phyloP scores from a whole-genome alignment of 2,329 filamentous ascomycete species.

The Alternaria dauci region DNA sequence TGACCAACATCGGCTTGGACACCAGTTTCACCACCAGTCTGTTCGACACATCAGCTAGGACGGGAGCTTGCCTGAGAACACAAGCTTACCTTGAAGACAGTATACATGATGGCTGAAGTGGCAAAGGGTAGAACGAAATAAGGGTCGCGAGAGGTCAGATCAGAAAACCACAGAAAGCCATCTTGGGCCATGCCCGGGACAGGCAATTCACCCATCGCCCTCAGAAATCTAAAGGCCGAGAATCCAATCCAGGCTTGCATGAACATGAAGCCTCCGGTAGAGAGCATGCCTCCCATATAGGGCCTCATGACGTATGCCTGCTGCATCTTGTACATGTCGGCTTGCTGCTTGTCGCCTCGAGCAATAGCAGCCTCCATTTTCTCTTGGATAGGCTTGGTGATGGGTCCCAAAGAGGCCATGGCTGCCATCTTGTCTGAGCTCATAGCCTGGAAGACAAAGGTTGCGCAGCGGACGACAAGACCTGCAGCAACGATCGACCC shows the following conservation, averaged over 20 bases:
- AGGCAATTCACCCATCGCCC: conserved; percentile 77
- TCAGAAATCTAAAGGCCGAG: conserved; percentile 80
- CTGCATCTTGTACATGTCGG: conserved; percentile 54
- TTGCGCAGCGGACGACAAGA: conserved; percentile 67
- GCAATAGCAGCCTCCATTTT: conserved; percentile 59
- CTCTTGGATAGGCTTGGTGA: conserved; percentile 64
- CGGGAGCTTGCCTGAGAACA: conserved; percentile 12
- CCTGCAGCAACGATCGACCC: conserved; percentile 73
- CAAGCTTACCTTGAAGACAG: conserved; percentile 66
- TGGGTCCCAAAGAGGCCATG: conserved; percentile 67
- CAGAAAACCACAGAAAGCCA: conserved; percentile 78
- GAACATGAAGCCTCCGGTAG: conserved; percentile 64
- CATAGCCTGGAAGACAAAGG: conserved; percentile 69
- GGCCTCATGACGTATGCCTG: conserved; percentile 61
- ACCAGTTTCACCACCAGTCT: conserved; percentile 62
- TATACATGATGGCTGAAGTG: conserved; percentile 65
- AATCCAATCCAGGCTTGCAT: conserved; percentile 75
- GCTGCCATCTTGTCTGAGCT: conserved; percentile 70
- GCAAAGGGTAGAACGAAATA: conserved; percentile 75
- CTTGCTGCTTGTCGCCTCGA: conserved; percentile 55
- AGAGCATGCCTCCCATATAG: conserved; percentile 26
- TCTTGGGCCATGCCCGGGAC: conserved; percentile 79
- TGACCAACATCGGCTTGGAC: conserved; percentile 31
- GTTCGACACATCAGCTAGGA: conserved; percentile 26
- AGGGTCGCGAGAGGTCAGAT: conserved; percentile 80